These are phyloP conservation scores for Candida parachauliodes DNA, from an alignment of 805 yeast species.

Conservation along the genomic window DNA sequence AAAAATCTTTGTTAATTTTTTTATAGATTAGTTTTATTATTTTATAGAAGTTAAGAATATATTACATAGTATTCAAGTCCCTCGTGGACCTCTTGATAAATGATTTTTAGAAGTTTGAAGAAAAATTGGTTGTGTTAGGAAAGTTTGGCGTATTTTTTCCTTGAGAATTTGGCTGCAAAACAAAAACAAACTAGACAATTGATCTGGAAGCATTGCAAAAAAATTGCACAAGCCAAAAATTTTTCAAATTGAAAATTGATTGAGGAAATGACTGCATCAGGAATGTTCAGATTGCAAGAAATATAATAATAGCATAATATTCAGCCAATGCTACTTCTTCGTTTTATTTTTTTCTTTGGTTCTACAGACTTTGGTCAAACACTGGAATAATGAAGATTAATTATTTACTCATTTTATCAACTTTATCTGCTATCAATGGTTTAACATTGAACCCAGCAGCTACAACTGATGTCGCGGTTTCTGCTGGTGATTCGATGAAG, in stretches of 20 bases:
- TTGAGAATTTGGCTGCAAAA: conserved; percentile 3
- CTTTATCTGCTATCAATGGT: conserved; percentile 5
- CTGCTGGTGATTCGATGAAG: conserved; percentile 4
- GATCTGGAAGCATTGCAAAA: conserved; percentile 1
- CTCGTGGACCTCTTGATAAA: neutral
- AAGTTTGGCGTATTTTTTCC: conserved; percentile 6
- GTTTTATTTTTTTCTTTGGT: neutral
- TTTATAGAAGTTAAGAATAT: neutral
- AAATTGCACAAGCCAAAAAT: neutral
- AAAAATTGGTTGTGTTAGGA: conserved; percentile 1
- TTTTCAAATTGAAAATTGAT: too few relatives aligned
- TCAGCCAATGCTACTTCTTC: neutral
- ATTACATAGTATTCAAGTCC: neutral
- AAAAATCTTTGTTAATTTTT: too few relatives aligned
- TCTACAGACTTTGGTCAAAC: conserved; percentile 1
- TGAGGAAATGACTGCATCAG: neutral
- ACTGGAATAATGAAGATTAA: conserved; percentile 4
- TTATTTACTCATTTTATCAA: conserved; percentile 6
- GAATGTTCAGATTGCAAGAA: neutral
- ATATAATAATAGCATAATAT: conserved; percentile 1
- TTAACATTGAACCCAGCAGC: conserved; percentile 6
- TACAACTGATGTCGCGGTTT: conserved; percentile 6
- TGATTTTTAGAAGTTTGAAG: neutral
- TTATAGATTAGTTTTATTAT: neutral
- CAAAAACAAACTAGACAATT: too few relatives aligned